phyloP scores from a whole-genome alignment of 2,329 filamentous ascomycete species.

The Diaporthe capsici region DNA sequence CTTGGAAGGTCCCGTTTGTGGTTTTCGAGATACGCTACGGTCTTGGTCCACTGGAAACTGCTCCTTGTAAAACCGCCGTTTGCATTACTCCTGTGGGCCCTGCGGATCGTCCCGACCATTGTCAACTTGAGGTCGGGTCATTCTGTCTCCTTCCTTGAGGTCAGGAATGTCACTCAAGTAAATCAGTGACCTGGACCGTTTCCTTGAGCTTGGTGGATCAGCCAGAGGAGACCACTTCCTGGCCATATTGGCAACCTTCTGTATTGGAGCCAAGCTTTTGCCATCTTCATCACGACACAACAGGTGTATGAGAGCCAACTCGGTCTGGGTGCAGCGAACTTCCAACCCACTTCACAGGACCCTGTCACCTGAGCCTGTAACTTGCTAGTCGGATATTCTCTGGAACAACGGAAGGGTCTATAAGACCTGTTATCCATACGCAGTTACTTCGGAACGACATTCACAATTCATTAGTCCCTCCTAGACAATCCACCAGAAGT shows the following conservation, averaged over 20 bases:
- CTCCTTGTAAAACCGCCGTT: not conserved
- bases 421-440: too few species aligned
- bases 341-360: not conserved
- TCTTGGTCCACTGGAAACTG: too few species aligned
- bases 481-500: not conserved
- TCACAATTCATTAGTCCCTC: not conserved
- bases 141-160: not conserved
- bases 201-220: too few species aligned
- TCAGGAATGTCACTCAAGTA: not conserved
- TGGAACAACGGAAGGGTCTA: not conserved
- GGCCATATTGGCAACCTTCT: not conserved
- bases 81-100: too few species aligned
- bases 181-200: not conserved
- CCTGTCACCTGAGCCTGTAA: not conserved
- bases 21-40: not conserved
- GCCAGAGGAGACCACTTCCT: not conserved
- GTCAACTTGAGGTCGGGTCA: not conserved
- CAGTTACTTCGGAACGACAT: not conserved
- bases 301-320: too few species aligned
- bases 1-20: not conserved
- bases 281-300: not conserved
- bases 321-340: too few species aligned
- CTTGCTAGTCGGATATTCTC: not conserved
- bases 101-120: too few species aligned
- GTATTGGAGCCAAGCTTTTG: not conserved